Conservation (phyloP, 73 alveolate species). For the Halteria grandinella region DNA sequence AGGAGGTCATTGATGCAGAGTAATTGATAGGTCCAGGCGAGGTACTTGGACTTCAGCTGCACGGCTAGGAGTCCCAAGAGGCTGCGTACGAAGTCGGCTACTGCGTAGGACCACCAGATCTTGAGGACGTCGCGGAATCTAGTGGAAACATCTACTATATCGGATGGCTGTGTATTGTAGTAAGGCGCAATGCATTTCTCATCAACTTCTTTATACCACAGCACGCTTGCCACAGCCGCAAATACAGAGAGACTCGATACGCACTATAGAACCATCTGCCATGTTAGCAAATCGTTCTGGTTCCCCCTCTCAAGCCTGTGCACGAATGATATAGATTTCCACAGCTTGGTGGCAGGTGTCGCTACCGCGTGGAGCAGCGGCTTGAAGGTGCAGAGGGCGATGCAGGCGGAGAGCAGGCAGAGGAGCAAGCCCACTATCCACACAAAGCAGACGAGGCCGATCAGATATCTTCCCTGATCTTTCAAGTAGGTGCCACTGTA, state of each 20-base stretch:
- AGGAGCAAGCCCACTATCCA: conserved; percentile 37
- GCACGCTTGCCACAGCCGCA: not conserved
- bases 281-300: conserved; percentile 2
- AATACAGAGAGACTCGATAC: conserved; percentile 8
- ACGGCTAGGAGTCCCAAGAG: not conserved
- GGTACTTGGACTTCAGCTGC: not conserved
- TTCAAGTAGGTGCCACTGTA: too few species aligned
- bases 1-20: not conserved
- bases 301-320: conserved; percentile 5
- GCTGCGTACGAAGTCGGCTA: conserved; percentile 7
- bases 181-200: conserved; percentile 24
- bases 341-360: too few species aligned
- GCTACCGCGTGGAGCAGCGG: too few species aligned
- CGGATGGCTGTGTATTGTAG: not conserved
- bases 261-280: not conserved
- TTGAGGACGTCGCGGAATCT: conserved; percentile 48
- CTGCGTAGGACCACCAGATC: conserved; percentile 28
- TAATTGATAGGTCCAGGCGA: conserved; percentile 4
- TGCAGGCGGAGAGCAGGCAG: too few species aligned
- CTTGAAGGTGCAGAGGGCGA: too few species aligned
- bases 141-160: conserved; percentile 23
- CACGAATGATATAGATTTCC: too few species aligned
- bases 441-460: conserved; percentile 18
- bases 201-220: conserved; percentile 33
- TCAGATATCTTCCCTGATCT: conserved; percentile 9